Base-by-base conservation (phyloP, 192 early-diverging fungal genomes). In the Podila horticola region DNA sequence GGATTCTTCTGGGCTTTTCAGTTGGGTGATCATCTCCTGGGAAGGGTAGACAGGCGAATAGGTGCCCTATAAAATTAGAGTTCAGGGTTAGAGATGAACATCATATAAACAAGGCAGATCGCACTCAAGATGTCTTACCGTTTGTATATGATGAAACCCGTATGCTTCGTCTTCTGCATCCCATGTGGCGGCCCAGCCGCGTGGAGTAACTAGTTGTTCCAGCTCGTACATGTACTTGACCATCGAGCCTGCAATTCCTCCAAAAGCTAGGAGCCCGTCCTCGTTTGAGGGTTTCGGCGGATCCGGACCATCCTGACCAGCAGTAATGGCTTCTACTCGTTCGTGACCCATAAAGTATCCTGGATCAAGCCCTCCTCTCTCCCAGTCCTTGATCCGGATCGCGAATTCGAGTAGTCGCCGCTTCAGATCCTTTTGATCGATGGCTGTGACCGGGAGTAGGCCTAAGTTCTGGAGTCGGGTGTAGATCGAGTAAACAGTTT, bases 141-240 rank as follows among this genome's bases (percentile, higher is more conserved):
- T 69, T 15, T 61, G 36, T 33, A 71, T 36, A 33, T 81, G 77
- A 17, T 73, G 51, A 24, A 81, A 81, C 17, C 71, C 77, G 48
- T 81, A 81, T 4, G 77, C 77, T 11, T 81, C 77, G 22, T 81
- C 77, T 17, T 68, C 71, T 22, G 65, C 17, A 26, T 81, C 77
- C 77, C 77, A 81, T 1, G 65, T 48, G 2, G 62, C 65, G 11
- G 20, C 50, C 77, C 77, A 81, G 2, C 62, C 77, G 41, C 10
- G n/a, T 10, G 77, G 71, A 3, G 62, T 66, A 10, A 28, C 77
- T 20, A 52, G 61, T 3, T 66, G 61, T n/a, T 81, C 77, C 28
- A 81, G 49, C 13, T 73, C 67, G 15, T 60, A 52, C 52, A 81
- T 49, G 26, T 64, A 66, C 50, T 73, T 72, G 22, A 72, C 57